Percentiles rank a stretch among this genome's conserved stretches.
phyloP scores from a whole-genome alignment of 2,329 filamentous ascomycete genomes.

The Cladosporium velox region DNA sequence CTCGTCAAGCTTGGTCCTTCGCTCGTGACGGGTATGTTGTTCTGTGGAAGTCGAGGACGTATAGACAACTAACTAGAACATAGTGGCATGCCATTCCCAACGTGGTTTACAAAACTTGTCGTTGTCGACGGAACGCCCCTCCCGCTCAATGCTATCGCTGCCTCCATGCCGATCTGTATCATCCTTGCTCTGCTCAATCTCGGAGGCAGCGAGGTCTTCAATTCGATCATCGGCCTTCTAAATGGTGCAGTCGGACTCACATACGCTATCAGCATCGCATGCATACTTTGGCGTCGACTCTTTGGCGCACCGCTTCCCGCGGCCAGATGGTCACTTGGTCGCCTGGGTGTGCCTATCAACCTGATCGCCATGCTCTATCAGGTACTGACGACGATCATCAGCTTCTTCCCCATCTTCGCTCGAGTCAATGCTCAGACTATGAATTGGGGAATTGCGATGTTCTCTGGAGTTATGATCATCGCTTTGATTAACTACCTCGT shows the following conservation, averaged over 20 bases:
- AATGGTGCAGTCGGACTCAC: conserved; percentile 41
- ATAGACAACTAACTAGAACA: not conserved
- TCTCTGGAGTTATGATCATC: no score
- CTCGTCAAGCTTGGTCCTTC: conserved; percentile 47
- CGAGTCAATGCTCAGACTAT: conserved; percentile 21
- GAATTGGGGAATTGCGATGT: conserved; percentile 22
- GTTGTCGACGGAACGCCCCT: not conserved
- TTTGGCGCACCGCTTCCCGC: conserved; percentile 24
- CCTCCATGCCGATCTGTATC: conserved; percentile 22
- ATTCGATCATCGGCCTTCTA: conserved; percentile 7
- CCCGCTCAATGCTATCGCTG: conserved; percentile 41
- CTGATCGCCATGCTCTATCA: conserved; percentile 37
- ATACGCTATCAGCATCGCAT: conserved; percentile 42
- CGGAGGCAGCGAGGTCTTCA: not conserved
- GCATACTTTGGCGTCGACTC: conserved; percentile 18
- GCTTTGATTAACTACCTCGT: no score
- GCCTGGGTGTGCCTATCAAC: conserved; percentile 23
- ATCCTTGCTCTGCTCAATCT: conserved; percentile 3
- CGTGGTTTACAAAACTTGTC: conserved; percentile 2
- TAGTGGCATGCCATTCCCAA: not conserved
- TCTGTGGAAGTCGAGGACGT: no score
- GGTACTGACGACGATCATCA: conserved; percentile 15
- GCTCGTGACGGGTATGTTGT: conserved; percentile 33
- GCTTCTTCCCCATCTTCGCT: conserved; percentile 26
- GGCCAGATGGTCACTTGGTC: conserved; percentile 30